Evolutionary conservation across 1,139 yeast genomes (phyloP), one percentile per base, ranked within the genome.

Genomic region (Nakaseomyces sp.): DNA sequence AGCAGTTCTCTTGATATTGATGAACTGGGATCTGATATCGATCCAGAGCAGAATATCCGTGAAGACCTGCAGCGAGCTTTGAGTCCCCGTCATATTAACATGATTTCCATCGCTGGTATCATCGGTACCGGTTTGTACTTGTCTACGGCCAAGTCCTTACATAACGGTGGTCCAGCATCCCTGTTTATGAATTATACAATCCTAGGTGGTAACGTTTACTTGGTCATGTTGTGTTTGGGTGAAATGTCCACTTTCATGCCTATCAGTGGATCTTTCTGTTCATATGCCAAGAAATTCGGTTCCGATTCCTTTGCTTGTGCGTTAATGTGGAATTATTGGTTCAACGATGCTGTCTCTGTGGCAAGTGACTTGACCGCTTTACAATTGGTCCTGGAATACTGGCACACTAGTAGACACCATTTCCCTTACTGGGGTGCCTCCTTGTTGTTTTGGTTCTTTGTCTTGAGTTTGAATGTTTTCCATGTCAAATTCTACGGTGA

Each of bases 51-150:
- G 5, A 39, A 46, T 25, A 49, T 51, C 16, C 42, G 57, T 17
- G 59, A 54, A 35, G 44, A 48, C 31, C 42, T 67, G 26, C 53
- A 50, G 22, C 53, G 82, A 53, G 63, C 73, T 24, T 61, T 76
- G 49, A 60, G 70, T n/a, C 70, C 75, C 1, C 64, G 82, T 40
- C 78, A 75, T 48, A 68, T 78, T 43, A 74, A 73, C 48, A 75
- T 78, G 83, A 76, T 79, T 60, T 74, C 83, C 32, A 68, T 79
- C 45, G 84, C 81, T 2, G 85, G 85, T 8, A 74, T 76, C 45
- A 77, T 79, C 43, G 86, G 87, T 13, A 77, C 81, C 2, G 87
- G 86, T 8, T 63, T 80, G 36, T 73, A 73, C 49, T 66, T 81
- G 42, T 82, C 85, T 28, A 73, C 84, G 0, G 82, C 84, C 4